Evolutionary conservation across 1,284 basidiomycete genomes (phyloP).

Genomic region (Rhodotorula sp.): DNA sequence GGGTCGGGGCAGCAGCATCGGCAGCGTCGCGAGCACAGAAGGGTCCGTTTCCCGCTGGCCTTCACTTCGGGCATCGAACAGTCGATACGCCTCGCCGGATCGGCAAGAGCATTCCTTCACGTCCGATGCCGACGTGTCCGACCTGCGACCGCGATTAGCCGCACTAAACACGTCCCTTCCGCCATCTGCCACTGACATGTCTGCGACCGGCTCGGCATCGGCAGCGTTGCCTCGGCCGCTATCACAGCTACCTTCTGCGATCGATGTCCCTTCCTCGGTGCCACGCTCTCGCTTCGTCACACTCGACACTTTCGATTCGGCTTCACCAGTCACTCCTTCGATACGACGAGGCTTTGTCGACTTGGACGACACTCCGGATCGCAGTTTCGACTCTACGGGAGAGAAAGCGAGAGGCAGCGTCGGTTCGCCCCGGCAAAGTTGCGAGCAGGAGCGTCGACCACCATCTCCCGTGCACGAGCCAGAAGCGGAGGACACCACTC

Average conservation of each 20-base stretch:
- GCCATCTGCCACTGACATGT: background rate
- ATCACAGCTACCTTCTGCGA: constrained; percentile 10
- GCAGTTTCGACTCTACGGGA: no score
- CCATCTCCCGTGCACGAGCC: background rate
- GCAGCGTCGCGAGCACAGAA: constrained; percentile 6
- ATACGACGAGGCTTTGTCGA: background rate
- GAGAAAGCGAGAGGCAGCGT: no score
- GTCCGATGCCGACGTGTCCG: background rate
- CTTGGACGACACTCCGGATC: background rate
- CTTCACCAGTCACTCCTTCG: background rate
- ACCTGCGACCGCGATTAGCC: constrained; percentile 6
- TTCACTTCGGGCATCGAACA: background rate
- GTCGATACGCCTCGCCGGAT: background rate
- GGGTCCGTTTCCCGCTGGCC: background rate
- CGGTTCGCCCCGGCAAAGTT: background rate
- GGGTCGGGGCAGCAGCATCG: constrained; percentile 9
- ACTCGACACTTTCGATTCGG: background rate
- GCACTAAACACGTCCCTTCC: constrained; percentile 9
- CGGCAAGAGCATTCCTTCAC: background rate
- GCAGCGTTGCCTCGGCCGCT: constrained; percentile 1
- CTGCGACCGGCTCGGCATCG: background rate
- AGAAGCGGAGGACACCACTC: background rate
- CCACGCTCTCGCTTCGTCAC: background rate
- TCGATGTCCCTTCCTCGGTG: constrained; percentile 4
- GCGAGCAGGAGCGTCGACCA: background rate